A percentile compares a stretch with the other conserved stretches of the same genome.
Evolutionary conservation across 2,329 filamentous ascomycete species (phyloP).

Genomic region (Pseudocercospora cruenta): DNA sequence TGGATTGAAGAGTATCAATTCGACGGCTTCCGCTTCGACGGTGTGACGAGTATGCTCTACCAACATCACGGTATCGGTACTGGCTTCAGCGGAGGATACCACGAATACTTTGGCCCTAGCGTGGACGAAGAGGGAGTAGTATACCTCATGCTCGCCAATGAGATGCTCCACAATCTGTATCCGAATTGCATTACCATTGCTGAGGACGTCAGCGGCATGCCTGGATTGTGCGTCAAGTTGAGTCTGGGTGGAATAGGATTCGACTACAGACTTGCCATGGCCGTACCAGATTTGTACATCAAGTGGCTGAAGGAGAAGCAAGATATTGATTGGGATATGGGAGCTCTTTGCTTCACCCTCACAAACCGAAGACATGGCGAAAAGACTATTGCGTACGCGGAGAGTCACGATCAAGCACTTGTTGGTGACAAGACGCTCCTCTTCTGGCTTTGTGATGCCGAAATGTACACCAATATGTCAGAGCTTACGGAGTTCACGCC

Average conservation of each 20-base stretch:
- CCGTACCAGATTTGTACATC: conserved; percentile 98
- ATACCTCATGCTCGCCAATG: conserved; percentile 95
- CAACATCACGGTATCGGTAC: conserved; percentile 94
- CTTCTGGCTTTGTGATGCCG: conserved; percentile 97
- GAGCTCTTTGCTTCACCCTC: conserved; percentile 79
- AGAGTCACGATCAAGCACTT: conserved; percentile 22
- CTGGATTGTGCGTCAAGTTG: conserved; percentile 85
- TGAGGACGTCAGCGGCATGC: conserved; percentile 98
- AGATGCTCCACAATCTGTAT: conserved; percentile 90
- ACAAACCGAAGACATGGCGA: conserved; percentile 93
- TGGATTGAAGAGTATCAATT: conserved; percentile 99
- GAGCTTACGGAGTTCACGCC: conserved; percentile 79
- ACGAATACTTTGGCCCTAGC: conserved; percentile 89
- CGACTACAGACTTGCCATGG: conserved; percentile 97
- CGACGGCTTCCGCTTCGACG: conserved; percentile 96
- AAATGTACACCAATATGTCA: conserved; percentile 99
- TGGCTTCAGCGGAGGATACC: conserved; percentile 96
- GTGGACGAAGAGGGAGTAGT: conserved; percentile 94
- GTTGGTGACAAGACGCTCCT: conserved; percentile 93
- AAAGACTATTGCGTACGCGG: conserved; percentile 78
- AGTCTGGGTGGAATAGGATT: conserved; percentile 91
- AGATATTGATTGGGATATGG: conserved; percentile 91
- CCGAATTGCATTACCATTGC: conserved; percentile 88
- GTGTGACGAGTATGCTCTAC: conserved; percentile 98
- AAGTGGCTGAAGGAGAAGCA: conserved; percentile 94